Percentiles rank a stretch among this genome's conserved stretches.
Evolutionary conservation across 2,329 filamentous ascomycete genomes (phyloP).

Genomic region (Monosporascus cannonballus): DNA sequence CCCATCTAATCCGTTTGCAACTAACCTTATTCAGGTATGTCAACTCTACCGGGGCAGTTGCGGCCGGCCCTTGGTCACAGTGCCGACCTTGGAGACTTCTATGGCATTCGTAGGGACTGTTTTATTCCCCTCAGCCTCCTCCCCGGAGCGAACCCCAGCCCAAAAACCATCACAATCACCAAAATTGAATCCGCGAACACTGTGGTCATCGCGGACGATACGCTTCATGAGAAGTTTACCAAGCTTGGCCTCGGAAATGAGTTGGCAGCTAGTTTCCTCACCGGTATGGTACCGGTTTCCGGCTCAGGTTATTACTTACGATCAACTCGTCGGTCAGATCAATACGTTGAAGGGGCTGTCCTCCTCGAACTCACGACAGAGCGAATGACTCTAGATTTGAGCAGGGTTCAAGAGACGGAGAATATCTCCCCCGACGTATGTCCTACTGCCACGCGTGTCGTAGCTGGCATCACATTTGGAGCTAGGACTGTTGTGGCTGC

Average conservation of each 20-base stretch:
- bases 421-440: neutral
- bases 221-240: conserved; percentile 1
- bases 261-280: conserved; percentile 2
- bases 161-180: neutral
- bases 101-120: conserved; percentile 1
- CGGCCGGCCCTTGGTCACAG: conserved; percentile 5
- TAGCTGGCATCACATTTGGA: conserved; percentile 1
- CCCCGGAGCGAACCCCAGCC: neutral
- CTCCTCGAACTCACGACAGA: neutral
- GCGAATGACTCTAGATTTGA: neutral
- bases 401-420: neutral
- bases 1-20: neutral
- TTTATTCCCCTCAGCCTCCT: conserved; percentile 1
- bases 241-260: neutral
- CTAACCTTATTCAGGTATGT: neutral
- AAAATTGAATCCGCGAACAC: neutral
- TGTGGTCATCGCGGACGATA: neutral
- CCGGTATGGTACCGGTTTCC: conserved; percentile 1
- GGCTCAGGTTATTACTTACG: conserved; percentile 3
- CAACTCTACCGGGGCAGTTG: neutral
- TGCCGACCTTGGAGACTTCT: conserved; percentile 2
- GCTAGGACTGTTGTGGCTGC: neutral
- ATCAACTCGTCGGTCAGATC: neutral
- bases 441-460: conserved; percentile 2
- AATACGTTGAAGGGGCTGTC: conserved; percentile 2